Percentiles rank a stretch among this genome's conserved stretches.
These are phyloP conservation scores for Paraphaeosphaeria sporulosa DNA, from an alignment of 2,329 filamentous ascomycete species.

Conservation along the genomic window DNA sequence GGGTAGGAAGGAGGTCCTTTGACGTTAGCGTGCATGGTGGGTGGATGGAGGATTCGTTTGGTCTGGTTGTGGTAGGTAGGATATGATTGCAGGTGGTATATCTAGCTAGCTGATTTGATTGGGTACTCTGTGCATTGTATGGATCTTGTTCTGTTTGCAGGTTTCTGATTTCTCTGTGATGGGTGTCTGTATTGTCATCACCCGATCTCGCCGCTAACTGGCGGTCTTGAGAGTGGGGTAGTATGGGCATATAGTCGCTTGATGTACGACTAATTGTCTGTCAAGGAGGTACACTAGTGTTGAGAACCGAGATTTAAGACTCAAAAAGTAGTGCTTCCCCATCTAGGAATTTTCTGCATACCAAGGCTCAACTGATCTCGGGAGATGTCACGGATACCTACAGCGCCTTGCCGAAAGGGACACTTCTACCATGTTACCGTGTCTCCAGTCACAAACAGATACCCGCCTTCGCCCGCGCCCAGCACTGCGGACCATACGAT, in stretches of 20 bases:
- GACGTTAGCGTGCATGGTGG: constrained; percentile 4
- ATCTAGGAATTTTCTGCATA: too few relatives aligned
- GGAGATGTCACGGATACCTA: too few relatives aligned
- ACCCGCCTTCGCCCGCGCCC: too few relatives aligned
- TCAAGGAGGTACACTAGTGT: too few relatives aligned
- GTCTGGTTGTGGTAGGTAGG: background rate
- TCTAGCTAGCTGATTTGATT: background rate
- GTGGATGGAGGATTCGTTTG: background rate
- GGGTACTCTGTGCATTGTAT: background rate
- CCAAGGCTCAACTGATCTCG: too few relatives aligned
- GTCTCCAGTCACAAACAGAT: too few relatives aligned
- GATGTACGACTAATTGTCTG: too few relatives aligned
- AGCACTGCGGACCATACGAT: background rate
- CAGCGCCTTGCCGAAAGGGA: too few relatives aligned
- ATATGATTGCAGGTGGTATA: background rate
- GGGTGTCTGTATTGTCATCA: background rate
- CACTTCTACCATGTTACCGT: too few relatives aligned
- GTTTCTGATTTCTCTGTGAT: background rate
- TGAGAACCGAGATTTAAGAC: too few relatives aligned
- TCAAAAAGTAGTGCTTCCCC: too few relatives aligned
- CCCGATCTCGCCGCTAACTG: background rate
- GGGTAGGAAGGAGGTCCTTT: background rate
- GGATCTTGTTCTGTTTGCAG: background rate
- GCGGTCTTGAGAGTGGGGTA: background rate
- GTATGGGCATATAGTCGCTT: too few relatives aligned